These are phyloP conservation scores for Bonia amplexicaulis DNA, from an alignment of 176 grass and related monocot species.

Conservation along the genomic window DNA sequence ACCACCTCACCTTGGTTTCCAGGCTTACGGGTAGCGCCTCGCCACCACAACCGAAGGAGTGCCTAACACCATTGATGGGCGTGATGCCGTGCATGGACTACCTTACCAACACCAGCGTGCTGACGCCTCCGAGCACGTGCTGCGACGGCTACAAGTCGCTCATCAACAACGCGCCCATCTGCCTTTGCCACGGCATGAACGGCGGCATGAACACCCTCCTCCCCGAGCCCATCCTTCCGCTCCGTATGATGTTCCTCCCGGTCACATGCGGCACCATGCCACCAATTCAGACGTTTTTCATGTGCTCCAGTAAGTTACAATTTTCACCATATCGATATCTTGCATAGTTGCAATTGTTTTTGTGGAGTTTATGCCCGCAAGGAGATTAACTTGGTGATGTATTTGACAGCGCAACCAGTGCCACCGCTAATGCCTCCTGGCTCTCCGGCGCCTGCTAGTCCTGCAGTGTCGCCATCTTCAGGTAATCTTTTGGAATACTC, in stretches of 20 bases:
- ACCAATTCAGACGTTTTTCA: not conserved
- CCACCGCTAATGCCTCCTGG: conserved; percentile 9
- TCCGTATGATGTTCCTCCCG: conserved; percentile 15
- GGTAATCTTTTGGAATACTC: not conserved
- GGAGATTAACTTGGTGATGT: not conserved
- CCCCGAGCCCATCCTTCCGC: not conserved
- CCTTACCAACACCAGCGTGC: not conserved
- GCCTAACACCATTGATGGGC: not conserved
- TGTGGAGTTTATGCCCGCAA: not conserved
- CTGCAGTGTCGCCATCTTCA: not conserved
- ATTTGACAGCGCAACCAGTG: conserved; percentile 14
- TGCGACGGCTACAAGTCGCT: not conserved
- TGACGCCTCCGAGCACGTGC: not conserved
- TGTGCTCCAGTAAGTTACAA: conserved; percentile 11
- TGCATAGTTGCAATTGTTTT: not conserved
- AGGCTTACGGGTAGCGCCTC: not conserved
- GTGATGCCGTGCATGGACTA: conserved; percentile 11
- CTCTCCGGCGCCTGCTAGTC: not conserved
- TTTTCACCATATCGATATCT: not conserved
- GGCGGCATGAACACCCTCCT: not conserved
- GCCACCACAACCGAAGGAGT: not conserved
- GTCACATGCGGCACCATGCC: not conserved
- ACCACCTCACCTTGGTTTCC: not conserved
- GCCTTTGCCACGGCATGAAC: conserved; percentile 11
- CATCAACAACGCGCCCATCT: not conserved